phyloP scores from a whole-genome alignment of 305 asterid genomes.

The Rubia peregrina region DNA sequence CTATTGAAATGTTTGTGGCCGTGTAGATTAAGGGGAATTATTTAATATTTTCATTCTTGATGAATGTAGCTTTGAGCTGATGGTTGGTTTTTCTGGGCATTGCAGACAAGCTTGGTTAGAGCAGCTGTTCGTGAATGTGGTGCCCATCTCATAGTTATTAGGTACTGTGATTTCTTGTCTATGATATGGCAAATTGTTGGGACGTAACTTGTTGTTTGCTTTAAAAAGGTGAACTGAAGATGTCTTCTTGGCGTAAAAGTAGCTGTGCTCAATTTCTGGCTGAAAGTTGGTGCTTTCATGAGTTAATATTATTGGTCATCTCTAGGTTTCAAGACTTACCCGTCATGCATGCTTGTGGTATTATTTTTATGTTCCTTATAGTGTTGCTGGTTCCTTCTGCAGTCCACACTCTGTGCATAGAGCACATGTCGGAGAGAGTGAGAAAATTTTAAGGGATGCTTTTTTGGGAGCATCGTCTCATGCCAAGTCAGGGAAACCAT shows the following conservation, averaged over 20 bases:
- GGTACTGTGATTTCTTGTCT: conserved; percentile 34
- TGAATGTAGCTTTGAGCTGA: not conserved
- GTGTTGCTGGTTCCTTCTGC: conserved; percentile 29
- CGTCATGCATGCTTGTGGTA: not conserved
- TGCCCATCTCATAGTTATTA: conserved; percentile 66
- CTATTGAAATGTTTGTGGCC: not conserved
- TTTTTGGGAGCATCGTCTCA: conserved; percentile 71
- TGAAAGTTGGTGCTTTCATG: not conserved
- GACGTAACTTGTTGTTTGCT: not conserved
- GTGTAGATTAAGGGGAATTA: not conserved
- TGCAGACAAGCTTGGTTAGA: conserved; percentile 30
- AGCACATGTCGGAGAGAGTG: conserved; percentile 88
- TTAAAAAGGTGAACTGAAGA: not conserved
- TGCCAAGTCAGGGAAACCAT: conserved; percentile 66
- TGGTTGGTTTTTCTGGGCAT: conserved; percentile 9
- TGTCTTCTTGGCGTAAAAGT: not conserved
- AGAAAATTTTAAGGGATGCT: conserved; percentile 72
- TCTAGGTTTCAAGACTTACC: not conserved
- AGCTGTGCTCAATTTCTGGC: not conserved
- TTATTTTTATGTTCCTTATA: conserved; percentile 6
- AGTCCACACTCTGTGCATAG: conserved; percentile 77
- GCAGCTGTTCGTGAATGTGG: conserved; percentile 87
- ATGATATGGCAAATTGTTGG: not conserved
- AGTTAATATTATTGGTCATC: not conserved
- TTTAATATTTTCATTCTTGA: not conserved